Percentiles rank a stretch among this genome's conserved stretches.
phyloP scores from a whole-genome alignment of 2,329 filamentous ascomycete species.

The Xylariaceae sp. region DNA sequence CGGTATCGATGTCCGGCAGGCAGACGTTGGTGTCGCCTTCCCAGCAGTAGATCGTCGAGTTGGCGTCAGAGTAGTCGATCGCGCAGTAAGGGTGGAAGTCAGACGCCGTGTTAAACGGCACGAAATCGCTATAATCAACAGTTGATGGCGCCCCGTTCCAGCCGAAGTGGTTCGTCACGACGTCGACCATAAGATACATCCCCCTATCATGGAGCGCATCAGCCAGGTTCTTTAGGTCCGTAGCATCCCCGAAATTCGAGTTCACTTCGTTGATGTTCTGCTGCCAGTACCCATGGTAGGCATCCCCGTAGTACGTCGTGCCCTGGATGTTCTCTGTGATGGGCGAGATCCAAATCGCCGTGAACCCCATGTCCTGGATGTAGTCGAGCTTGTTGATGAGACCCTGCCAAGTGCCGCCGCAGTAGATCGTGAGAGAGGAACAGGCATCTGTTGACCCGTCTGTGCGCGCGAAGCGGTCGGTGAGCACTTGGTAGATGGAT shows the following conservation, averaged over 20 bases:
- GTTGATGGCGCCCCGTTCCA: slow-evolving; percentile 41
- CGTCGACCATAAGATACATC: slow-evolving; percentile 61
- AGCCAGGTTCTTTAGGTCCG: slow-evolving; percentile 47
- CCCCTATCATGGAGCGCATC: slow-evolving; percentile 47
- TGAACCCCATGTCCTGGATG: slow-evolving; percentile 45
- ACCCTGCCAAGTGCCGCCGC: slow-evolving; percentile 43
- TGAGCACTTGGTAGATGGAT: slow-evolving; percentile 42
- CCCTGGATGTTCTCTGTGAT: slow-evolving; percentile 39
- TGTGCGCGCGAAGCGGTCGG: slow-evolving; percentile 32
- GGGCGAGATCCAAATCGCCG: slow-evolving; percentile 43
- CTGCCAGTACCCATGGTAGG: slow-evolving; percentile 51
- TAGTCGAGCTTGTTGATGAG: slow-evolving; percentile 48
- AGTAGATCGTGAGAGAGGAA: slow-evolving; percentile 35
- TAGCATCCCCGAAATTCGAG: slow-evolving; percentile 57
- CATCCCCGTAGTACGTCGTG: slow-evolving; percentile 37
- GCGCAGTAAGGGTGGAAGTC: slow-evolving; percentile 56
- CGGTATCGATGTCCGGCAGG: slow-evolving; percentile 44
- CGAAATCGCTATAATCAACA: slow-evolving; percentile 52
- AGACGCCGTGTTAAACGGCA: slow-evolving; percentile 50
- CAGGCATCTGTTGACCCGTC: slow-evolving; percentile 35
- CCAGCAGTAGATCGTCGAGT: slow-evolving; percentile 43
- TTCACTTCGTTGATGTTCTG: slow-evolving; percentile 52
- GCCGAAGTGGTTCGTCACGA: slow-evolving; percentile 56
- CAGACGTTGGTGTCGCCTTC: slow-evolving; percentile 44
- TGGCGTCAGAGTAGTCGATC: slow-evolving; percentile 46